Percentiles rank a stretch among this genome's conserved stretches.
Conservation (phyloP, 2,329 filamentous ascomycete genomes). For the Aspergillus floridensis region DNA sequence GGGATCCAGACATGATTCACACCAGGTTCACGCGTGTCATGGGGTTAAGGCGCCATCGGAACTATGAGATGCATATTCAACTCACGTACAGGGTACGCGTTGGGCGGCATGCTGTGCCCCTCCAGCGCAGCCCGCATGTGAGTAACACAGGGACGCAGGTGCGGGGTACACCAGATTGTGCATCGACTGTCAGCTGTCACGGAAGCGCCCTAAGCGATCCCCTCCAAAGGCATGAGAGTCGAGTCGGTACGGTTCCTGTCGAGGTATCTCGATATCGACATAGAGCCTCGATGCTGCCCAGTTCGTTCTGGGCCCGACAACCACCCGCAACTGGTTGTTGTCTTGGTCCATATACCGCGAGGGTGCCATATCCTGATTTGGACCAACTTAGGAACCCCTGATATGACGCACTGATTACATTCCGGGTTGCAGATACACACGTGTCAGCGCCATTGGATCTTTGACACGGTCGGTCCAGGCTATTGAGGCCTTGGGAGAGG, state of each 20-base stretch:
- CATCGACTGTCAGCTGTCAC: background rate
- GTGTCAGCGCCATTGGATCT: background rate
- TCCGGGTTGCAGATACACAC: slow-evolving; percentile 1
- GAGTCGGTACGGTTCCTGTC: background rate
- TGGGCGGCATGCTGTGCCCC: background rate
- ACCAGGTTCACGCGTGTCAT: slow-evolving; percentile 2
- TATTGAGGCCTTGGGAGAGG: background rate
- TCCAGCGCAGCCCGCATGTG: background rate
- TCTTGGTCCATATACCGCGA: background rate
- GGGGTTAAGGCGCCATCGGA: background rate
- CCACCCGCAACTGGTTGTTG: background rate
- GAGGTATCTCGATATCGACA: background rate
- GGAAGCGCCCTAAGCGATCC: background rate
- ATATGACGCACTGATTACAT: slow-evolving; percentile 6
- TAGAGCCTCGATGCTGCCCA: background rate
- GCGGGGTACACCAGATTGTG: slow-evolving; percentile 1
- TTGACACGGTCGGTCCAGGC: background rate
- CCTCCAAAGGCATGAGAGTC: background rate
- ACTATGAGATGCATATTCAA: background rate
- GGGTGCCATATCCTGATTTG: background rate
- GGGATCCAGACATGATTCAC: background rate
- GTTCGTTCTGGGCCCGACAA: background rate
- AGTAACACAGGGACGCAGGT: background rate
- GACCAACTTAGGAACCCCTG: background rate
- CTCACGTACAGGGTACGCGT: background rate